Percentiles rank a stretch among this genome's conserved stretches.
These are phyloP conservation scores for Lithospermum erythrorhizon DNA, from an alignment of 257 asterid species.

Conservation along the genomic window DNA sequence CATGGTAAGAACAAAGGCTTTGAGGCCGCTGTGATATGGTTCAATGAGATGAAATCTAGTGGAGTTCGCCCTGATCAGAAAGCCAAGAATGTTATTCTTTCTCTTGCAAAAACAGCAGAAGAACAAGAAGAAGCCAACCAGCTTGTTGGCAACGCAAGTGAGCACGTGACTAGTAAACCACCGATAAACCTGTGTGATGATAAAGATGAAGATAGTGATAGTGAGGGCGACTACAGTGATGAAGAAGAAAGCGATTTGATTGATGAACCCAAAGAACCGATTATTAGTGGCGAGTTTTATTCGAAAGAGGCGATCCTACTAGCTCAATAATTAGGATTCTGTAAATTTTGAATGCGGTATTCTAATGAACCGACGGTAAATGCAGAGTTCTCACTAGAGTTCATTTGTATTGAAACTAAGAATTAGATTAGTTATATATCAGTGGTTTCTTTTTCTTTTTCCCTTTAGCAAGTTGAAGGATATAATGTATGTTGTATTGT, in stretches of 20 bases:
- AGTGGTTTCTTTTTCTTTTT: no score
- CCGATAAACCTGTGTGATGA: background rate
- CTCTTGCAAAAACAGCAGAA: slow-evolving; percentile 71
- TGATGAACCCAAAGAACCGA: slow-evolving; percentile 3
- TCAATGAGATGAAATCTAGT: slow-evolving; percentile 62
- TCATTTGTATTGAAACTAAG: background rate
- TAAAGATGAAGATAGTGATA: slow-evolving; percentile 7
- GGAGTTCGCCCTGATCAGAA: slow-evolving; percentile 67
- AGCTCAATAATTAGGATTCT: background rate
- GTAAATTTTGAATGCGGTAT: background rate
- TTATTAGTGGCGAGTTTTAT: background rate
- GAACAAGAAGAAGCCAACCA: slow-evolving; percentile 64
- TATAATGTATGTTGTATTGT: background rate
- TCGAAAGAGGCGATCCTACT: background rate
- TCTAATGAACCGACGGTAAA: background rate
- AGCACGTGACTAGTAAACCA: slow-evolving; percentile 3
- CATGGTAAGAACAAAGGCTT: slow-evolving; percentile 72
- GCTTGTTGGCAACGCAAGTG: slow-evolving; percentile 26
- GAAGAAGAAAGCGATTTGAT: slow-evolving; percentile 10
- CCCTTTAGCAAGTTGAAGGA: no score
- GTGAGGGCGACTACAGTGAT: slow-evolving; percentile 10
- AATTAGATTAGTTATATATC: background rate
- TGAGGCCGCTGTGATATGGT: slow-evolving; percentile 69
- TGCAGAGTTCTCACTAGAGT: background rate
- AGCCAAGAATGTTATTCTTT: slow-evolving; percentile 76